phyloP scores from a whole-genome alignment of 805 yeast genomes.

The Isabelozyma rhagii region DNA sequence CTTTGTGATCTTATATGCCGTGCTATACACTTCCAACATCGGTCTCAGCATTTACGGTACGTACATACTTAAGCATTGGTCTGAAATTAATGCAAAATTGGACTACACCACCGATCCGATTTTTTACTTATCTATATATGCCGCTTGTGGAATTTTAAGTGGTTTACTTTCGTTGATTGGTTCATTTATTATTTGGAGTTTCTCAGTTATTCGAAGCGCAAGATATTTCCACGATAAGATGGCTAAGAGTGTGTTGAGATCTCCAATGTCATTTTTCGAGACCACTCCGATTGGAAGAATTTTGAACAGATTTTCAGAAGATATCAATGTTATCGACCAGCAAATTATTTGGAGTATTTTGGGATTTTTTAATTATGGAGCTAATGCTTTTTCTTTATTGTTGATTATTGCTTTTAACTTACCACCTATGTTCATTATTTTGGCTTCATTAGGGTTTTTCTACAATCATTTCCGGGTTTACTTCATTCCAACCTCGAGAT shows the following conservation, averaged over 20 bases:
- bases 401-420: conserved; percentile 27
- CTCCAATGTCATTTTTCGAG: conserved; percentile 42
- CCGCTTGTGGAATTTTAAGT: conserved; percentile 24
- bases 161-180: conserved; percentile 24
- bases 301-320: conserved; percentile 38
- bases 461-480: conserved; percentile 28
- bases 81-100: conserved; percentile 23
- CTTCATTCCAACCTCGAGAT: conserved; percentile 34
- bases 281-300: conserved; percentile 41
- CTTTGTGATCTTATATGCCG: conserved; percentile 20
- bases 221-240: conserved; percentile 33
- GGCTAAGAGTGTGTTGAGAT: conserved; percentile 31
- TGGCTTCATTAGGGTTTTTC: conserved; percentile 20
- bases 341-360: conserved; percentile 30
- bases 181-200: conserved; percentile 28
- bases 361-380: conserved; percentile 15
- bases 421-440: conserved; percentile 30
- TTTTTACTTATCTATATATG: conserved; percentile 23
- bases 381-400: conserved; percentile 25
- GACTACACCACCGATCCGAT: conserved; percentile 23
- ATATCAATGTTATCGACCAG: conserved; percentile 29
- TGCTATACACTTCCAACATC: conserved; percentile 17
- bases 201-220: conserved; percentile 28
- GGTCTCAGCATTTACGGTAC: conserved; percentile 19
- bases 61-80: conserved; percentile 33